These are phyloP conservation scores for Ceriops decandra DNA, from an alignment of 345 rosid species.

Conservation along the genomic window DNA sequence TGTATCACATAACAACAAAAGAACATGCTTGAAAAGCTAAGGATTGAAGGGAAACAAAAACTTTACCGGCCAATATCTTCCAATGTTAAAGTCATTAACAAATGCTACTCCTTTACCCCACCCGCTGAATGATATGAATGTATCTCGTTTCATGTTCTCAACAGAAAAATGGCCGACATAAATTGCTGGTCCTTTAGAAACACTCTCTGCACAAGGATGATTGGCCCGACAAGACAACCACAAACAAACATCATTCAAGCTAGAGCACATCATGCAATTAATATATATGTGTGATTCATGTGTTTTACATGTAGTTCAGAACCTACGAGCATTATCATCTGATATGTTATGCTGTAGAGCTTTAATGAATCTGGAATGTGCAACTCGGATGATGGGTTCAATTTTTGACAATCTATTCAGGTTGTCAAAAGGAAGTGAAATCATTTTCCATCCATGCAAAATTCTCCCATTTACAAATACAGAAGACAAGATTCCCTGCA, in stretches of 20 bases:
- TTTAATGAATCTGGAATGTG: slow-evolving; percentile 23
- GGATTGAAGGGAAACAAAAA: background rate
- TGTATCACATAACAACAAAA: too few species aligned
- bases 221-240: background rate
- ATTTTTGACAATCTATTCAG: slow-evolving; percentile 49
- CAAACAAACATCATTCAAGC: background rate
- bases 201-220: slow-evolving; percentile 37
- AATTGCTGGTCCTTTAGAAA: slow-evolving; percentile 55
- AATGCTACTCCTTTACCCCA: slow-evolving; percentile 87
- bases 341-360: slow-evolving; percentile 21
- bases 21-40: background rate
- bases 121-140: slow-evolving; percentile 70
- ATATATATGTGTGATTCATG: background rate
- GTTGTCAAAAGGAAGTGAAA: slow-evolving; percentile 65
- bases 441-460: slow-evolving; percentile 79
- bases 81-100: slow-evolving; percentile 73
- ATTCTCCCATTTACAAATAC: slow-evolving; percentile 56
- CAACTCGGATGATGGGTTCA: slow-evolving; percentile 33
- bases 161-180: slow-evolving; percentile 58
- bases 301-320: background rate
- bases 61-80: slow-evolving; percentile 93
- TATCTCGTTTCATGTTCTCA: slow-evolving; percentile 47
- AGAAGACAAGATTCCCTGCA: slow-evolving; percentile 77
- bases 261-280: background rate
- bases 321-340: slow-evolving; percentile 37